Base-by-base conservation (phyloP, 306 rosid species). In the Castanospermum australe region DNA sequence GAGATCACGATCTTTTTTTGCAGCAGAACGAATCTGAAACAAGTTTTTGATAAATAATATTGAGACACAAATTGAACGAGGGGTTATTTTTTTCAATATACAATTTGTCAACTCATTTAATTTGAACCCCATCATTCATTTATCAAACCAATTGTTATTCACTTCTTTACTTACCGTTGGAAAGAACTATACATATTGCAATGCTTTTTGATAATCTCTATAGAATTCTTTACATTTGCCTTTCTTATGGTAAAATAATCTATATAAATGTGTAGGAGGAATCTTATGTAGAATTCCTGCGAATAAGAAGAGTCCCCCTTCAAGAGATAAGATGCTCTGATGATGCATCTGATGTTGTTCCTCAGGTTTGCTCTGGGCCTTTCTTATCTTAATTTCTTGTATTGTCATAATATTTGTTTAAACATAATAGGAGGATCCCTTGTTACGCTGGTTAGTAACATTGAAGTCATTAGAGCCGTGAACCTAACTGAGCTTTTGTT, bases 1-100 rank as follows among this genome's bases (percentile, higher is more conserved):
- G 80, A 93, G 86, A 89, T 91, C 98, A 4, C 98, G 98, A 64
- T 95, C 99, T 67, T 86, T 91, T 80, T 75, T 85, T 25, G 96
- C 96, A 18, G 90, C 92, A 24, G 87, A 71, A 25, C 93, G 89
- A 79, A 95, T 87, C 98, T 93, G 77, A 83, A 78, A 69, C 84
- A 75, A 62, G 78, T 75, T 79, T n/a, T 84, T 42, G 59, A 79
- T 68, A 44, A 15, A 44, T 38, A 45, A 71, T 54, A 63, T 67
- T 66, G 33, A n/a, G n/a, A n/a, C n/a, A n/a, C n/a, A n/a, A n/a
- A n/a, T n/a, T n/a, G n/a, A n/a, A n/a, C n/a, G n/a, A n/a, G n/a
- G n/a, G n/a, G n/a, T n/a, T n/a, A n/a, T n/a, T n/a, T n/a, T n/a
- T n/a, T n/a, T n/a, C n/a, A n/a, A n/a, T n/a, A n/a, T n/a, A n/a